Conservation (phyloP, 768 basidiomycete genomes). For the Collybia mongolica region DNA sequence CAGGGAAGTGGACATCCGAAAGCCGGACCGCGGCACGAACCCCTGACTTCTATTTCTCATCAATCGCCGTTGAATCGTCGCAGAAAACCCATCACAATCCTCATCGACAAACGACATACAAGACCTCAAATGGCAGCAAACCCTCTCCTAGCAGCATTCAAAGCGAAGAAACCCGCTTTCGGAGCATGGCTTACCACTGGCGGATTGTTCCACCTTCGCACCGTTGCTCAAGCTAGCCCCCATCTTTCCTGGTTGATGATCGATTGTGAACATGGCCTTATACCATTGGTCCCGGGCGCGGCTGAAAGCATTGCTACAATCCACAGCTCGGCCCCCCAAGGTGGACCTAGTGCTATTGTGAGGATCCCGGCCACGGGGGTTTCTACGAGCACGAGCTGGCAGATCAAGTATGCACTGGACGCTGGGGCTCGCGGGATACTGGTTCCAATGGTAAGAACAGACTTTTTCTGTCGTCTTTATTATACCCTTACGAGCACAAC, state of each 20-base stretch:
- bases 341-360: conserved; percentile 55
- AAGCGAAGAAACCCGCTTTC: conserved; percentile 57
- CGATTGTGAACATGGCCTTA: conserved; percentile 69
- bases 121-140: conserved; percentile 44
- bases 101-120: no score
- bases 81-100: no score
- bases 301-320: conserved; percentile 58
- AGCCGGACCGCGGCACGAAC: no score
- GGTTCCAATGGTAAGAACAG: conserved; percentile 58
- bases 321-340: conserved; percentile 37
- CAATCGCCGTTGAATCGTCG: no score
- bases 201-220: conserved; percentile 56
- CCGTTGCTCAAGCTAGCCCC: conserved; percentile 52
- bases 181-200: conserved; percentile 67
- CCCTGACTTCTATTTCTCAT: no score
- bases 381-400: conserved; percentile 58
- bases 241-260: conserved; percentile 63
- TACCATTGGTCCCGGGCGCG: conserved; percentile 52
- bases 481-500: not conserved
- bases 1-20: no score
- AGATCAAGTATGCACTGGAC: conserved; percentile 71
- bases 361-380: conserved; percentile 64
- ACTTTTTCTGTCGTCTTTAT: not conserved
- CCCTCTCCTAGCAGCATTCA: conserved; percentile 51
- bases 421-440: conserved; percentile 64